A percentile compares a stretch with the other conserved stretches of the same genome.
Evolutionary conservation across 2,329 filamentous ascomycete species (phyloP).

Genomic region (Sporothrix variecibatus): DNA sequence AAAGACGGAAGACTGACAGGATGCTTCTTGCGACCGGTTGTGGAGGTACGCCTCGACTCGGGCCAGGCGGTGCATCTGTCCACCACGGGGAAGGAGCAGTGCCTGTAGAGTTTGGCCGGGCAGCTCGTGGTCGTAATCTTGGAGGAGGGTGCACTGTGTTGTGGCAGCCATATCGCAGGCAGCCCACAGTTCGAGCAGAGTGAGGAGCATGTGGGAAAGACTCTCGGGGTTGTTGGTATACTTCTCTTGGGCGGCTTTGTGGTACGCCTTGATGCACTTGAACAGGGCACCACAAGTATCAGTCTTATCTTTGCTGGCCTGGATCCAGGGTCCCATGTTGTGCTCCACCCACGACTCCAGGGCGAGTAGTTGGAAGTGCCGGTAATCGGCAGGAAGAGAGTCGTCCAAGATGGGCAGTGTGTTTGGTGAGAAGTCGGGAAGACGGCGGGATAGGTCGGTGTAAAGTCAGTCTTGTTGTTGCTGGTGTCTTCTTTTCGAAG

Average conservation of each 20-base stretch:
- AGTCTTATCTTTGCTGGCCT: constrained; percentile 30
- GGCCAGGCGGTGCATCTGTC: constrained; percentile 49
- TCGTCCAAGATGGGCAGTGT: neutral
- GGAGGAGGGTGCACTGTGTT: constrained; percentile 43
- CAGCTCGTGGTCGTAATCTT: constrained; percentile 51
- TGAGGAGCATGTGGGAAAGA: constrained; percentile 58
- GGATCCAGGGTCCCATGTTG: constrained; percentile 45
- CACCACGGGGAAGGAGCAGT: constrained; percentile 47
- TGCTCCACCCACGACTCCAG: constrained; percentile 54
- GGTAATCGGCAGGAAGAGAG: constrained; percentile 21
- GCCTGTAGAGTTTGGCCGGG: constrained; percentile 43
- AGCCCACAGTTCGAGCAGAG: constrained; percentile 59
- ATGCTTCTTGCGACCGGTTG: constrained; percentile 35
- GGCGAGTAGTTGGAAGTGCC: constrained; percentile 36
- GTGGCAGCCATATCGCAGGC: constrained; percentile 54
- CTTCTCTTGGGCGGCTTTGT: constrained; percentile 28
- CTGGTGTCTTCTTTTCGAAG: neutral
- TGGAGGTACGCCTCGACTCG: constrained; percentile 51
- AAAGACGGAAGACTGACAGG: constrained; percentile 40
- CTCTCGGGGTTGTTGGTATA: constrained; percentile 49
- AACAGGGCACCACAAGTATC: constrained; percentile 38
- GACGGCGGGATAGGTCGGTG: neutral
- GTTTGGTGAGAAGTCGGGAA: neutral
- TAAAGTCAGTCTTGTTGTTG: neutral
- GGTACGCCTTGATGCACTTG: constrained; percentile 40